Evolutionary conservation across 192 early-diverging fungal species (phyloP).

Genomic region (Piromyces sp.): DNA sequence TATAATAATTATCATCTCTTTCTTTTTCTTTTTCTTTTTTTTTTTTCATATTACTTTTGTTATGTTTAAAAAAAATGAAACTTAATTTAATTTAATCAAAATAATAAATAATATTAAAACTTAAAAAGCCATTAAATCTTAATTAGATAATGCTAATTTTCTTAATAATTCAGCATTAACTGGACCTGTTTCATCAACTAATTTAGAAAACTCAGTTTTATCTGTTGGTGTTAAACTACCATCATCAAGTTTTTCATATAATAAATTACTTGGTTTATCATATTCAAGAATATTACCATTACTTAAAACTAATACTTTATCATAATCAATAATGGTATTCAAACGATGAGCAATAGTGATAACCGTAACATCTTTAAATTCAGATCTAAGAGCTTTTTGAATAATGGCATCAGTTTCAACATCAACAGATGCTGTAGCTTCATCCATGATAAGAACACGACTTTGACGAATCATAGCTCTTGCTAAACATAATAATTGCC

Average conservation of each 20-base stretch:
- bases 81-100: too few species aligned
- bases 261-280: neutral
- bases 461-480: slow-evolving; percentile 28
- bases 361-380: slow-evolving; percentile 42
- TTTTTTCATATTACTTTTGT: too few species aligned
- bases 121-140: too few species aligned
- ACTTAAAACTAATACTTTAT: slow-evolving; percentile 20
- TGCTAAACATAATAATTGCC: slow-evolving; percentile 45
- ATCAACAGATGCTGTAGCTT: slow-evolving; percentile 57
- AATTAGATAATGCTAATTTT: neutral
- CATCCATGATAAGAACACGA: slow-evolving; percentile 40
- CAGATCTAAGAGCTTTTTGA: slow-evolving; percentile 25
- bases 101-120: too few species aligned
- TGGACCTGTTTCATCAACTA: slow-evolving; percentile 52
- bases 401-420: slow-evolving; percentile 62
- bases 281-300: slow-evolving; percentile 16
- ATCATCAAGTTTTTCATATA: neutral
- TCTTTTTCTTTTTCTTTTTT: too few species aligned
- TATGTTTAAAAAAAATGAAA: too few species aligned
- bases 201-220: slow-evolving; percentile 14
- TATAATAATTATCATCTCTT: too few species aligned
- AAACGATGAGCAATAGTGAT: slow-evolving; percentile 60
- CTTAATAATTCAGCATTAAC: slow-evolving; percentile 36
- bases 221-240: neutral
- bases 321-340: slow-evolving; percentile 33